Conservation (phyloP, 1,284 basidiomycete genomes). For the Pisolithus thermaeus region DNA sequence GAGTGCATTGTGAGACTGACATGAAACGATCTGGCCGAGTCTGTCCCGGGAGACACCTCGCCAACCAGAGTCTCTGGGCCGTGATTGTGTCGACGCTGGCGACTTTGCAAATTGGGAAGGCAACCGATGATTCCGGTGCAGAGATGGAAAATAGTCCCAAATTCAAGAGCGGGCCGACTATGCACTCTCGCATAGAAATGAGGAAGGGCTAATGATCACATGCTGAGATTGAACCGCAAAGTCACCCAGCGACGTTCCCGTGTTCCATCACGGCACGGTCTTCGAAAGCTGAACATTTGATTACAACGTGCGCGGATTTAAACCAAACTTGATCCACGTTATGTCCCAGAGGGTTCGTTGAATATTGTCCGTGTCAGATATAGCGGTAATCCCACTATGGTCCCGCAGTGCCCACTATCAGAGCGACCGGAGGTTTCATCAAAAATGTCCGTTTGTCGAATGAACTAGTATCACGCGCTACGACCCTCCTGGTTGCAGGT, state of each 20-base stretch:
- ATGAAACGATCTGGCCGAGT: background rate
- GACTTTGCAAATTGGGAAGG: conserved; percentile 17
- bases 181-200: conserved; percentile 9
- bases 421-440: too few relatives aligned
- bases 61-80: conserved; percentile 21
- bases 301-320: background rate
- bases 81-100: conserved; percentile 20
- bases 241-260: background rate
- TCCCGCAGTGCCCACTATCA: too few relatives aligned
- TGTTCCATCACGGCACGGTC: background rate
- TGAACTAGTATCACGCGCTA: too few relatives aligned
- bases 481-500: too few relatives aligned
- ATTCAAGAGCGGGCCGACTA: conserved; percentile 18
- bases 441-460: too few relatives aligned
- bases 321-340: too few relatives aligned
- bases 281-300: background rate
- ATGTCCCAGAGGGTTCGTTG: too few relatives aligned
- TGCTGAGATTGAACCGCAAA: conserved; percentile 9
- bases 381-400: too few relatives aligned
- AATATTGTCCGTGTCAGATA: too few relatives aligned
- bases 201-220: too few relatives aligned
- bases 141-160: conserved; percentile 20
- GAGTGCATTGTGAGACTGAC: background rate
- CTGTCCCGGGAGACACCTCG: conserved; percentile 19
- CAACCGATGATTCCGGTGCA: conserved; percentile 12